Base-by-base conservation (phyloP, 1,284 basidiomycete species). In the Pseudozyma tsukubaensis region DNA sequence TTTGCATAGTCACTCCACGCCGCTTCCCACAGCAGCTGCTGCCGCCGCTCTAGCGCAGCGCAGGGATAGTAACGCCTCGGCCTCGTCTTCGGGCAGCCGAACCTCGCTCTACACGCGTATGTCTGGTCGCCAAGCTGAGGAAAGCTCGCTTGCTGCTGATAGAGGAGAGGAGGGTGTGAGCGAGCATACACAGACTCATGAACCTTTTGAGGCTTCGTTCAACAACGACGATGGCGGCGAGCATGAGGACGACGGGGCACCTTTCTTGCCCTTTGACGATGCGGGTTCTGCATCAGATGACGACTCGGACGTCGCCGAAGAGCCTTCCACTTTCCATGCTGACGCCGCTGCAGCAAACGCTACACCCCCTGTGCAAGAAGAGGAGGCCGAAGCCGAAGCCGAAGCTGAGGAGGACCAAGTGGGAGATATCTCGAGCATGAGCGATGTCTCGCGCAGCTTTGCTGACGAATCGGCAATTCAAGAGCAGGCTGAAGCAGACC, bases 401-500 rank as follows among this genome's bases (percentile, higher is more conserved):
- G 18, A 11, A 18, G 45, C 12, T 3, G 14, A 35, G 32, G 49
- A 56, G 13, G 16, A 36, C 16, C 32, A 37, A 4, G 6, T 54
- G 34, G n/a, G 7, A 14, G 59, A 59, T 21, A 48, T 55, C 11
- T 58, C 59, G 11, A 59, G 50, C 21, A 50, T 56, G 47, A 55
- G 48, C 59, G 55, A 69, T 36, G 34, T 59, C 7, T 62, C 66
- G 47, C 66, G 51, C 32, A 59, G 56, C 59, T 69, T 63, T 63
- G 60, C 52, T 12, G 56, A 51, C 16, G 48, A 56, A 4, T 52
- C 59, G 19, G 43, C 11, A 3, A 21, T 18, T 11, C 39, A 49
- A 11, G 36, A 50, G 18, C 47, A 47, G 8, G 12, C 19, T 37
- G 45, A 59, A 6, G 39, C 37, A 12, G 8, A 8, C 37, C 4